phyloP scores from a whole-genome alignment of 225 moss, liverwort and hornwort genomes.

The Lunularia cruciata region DNA sequence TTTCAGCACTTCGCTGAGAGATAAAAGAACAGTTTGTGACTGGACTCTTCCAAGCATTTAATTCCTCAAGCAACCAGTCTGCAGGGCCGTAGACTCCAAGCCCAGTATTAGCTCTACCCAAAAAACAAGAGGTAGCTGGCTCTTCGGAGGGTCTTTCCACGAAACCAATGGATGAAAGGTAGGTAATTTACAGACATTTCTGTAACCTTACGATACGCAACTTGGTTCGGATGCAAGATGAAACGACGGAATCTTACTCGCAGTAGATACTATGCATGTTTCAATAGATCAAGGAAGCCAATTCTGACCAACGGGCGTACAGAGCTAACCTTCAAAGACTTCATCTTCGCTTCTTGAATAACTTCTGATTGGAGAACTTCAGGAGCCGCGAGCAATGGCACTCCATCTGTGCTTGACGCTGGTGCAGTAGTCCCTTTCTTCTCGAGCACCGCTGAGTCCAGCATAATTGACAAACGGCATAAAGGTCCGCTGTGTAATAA shows the following conservation, averaged over 20 bases:
- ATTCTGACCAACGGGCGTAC: no score
- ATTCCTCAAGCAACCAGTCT: no score
- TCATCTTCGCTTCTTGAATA: slow-evolving; percentile 60
- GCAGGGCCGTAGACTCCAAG: no score
- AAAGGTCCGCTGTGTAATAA: slow-evolving; percentile 11
- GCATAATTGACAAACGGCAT: slow-evolving; percentile 34
- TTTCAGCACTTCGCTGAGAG: no score
- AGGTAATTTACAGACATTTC: neutral
- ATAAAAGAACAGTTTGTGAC: no score
- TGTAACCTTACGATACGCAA: no score
- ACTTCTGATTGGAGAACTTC: slow-evolving; percentile 35
- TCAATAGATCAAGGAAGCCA: neutral
- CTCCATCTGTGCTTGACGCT: slow-evolving; percentile 23
- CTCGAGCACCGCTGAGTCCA: slow-evolving; percentile 17
- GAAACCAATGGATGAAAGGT: neutral
- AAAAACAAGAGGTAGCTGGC: no score
- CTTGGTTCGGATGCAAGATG: no score
- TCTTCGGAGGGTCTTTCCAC: neutral
- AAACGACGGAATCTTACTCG: neutral
- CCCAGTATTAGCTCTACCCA: no score
- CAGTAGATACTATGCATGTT: neutral
- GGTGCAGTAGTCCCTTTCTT: slow-evolving; percentile 3
- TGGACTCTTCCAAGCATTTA: no score
- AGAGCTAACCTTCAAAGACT: slow-evolving; percentile 66
- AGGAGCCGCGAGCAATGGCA: neutral